Evolutionary conservation across 1,139 yeast genomes (phyloP).

Genomic region (Debaryomyces singareniensis): DNA sequence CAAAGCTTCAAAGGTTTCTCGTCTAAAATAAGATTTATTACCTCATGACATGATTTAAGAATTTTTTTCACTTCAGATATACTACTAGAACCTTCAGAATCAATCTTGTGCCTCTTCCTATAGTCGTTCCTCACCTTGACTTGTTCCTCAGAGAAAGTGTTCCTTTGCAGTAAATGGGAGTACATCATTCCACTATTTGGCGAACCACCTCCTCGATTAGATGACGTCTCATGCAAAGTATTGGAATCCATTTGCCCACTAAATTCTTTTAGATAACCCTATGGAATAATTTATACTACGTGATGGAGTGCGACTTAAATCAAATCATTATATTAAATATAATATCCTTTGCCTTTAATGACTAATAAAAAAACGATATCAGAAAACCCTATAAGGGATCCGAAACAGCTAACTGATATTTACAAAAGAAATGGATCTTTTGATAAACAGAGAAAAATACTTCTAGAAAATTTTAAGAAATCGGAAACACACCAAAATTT

Average conservation of each 20-base stretch:
- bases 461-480: slow-evolving; percentile 38
- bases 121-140: neutral
- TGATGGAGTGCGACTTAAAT: too few relatives aligned
- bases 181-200: too few relatives aligned
- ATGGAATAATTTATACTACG: too few relatives aligned
- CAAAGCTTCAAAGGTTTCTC: slow-evolving; percentile 14
- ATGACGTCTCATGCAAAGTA: too few relatives aligned
- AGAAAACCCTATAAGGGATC: slow-evolving; percentile 15
- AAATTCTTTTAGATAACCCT: too few relatives aligned
- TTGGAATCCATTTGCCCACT: too few relatives aligned
- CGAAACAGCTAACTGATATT: slow-evolving; percentile 33
- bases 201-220: too few relatives aligned
- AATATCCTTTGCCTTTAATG: too few relatives aligned
- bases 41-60: slow-evolving; percentile 8
- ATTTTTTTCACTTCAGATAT: slow-evolving; percentile 3
- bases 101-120: neutral
- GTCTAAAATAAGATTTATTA: slow-evolving; percentile 17
- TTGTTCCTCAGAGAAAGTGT: too few relatives aligned
- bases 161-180: too few relatives aligned
- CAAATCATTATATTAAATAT: too few relatives aligned
- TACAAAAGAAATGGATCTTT: slow-evolving; percentile 49
- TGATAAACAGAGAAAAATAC: slow-evolving; percentile 38
- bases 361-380: too few relatives aligned
- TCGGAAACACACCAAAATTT: slow-evolving; percentile 40
- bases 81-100: neutral